Conservation (phyloP, 805 yeast species). For the Kuraishia ogatae region DNA sequence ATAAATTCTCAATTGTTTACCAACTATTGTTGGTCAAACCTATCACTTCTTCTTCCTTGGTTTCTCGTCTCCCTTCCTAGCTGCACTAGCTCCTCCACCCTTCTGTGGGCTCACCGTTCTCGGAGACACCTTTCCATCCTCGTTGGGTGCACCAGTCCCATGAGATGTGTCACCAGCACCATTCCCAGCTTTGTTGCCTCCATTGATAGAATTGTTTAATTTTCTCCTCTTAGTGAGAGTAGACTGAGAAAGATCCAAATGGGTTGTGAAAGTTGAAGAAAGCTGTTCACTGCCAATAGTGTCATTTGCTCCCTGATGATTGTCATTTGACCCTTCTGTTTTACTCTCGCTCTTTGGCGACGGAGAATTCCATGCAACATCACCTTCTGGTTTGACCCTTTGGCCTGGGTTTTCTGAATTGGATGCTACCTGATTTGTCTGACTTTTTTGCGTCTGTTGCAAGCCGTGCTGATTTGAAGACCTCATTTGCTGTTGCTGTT, state of each 20-base stretch:
- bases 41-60: neutral
- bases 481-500: neutral
- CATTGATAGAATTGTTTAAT: neutral
- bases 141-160: neutral
- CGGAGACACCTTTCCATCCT: neutral
- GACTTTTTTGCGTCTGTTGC: neutral
- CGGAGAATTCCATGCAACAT: neutral
- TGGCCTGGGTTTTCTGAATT: neutral
- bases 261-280: neutral
- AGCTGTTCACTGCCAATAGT: neutral
- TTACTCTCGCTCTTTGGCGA: neutral
- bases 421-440: neutral
- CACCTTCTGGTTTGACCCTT: neutral
- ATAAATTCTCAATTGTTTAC: no score
- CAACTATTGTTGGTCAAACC: no score
- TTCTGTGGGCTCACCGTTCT: neutral
- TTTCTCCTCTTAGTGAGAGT: slow-evolving; percentile 2
- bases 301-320: neutral
- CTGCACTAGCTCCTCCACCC: neutral
- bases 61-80: neutral
- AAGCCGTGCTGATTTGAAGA: neutral
- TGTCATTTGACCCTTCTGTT: neutral
- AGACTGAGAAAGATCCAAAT: slow-evolving; percentile 1
- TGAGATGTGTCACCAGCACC: neutral
- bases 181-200: neutral